Evolutionary conservation across 768 basidiomycete species (phyloP), one percentile per base, ranked within the genome.

Genomic region (Stropharia rugosoannulata): DNA sequence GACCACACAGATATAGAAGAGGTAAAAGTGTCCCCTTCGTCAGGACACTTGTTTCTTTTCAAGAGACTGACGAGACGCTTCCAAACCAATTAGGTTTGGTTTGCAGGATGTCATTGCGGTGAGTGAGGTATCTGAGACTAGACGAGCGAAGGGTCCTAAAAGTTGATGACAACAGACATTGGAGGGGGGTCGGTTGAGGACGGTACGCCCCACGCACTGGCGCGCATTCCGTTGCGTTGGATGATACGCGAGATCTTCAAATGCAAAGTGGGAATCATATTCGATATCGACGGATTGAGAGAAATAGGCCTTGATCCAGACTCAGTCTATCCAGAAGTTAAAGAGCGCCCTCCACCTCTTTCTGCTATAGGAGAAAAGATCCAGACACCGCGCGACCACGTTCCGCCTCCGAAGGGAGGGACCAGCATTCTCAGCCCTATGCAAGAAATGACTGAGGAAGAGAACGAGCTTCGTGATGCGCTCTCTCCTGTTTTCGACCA

Each of bases 231-330:
- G 0, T 71, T 86, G 6, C 75, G 80, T 0, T 86, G 88, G 87
- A 88, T 89, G 86, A 71, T 90, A 57, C 80, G 87, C 39, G 79
- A 90, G 63, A 81, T 79, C 56, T 84, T 88, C 75, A 73, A 71
- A 46, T 64, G 77, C n/a, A 60, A 82, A 2, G 75, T 76, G 3
- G 86, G 86, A 0, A 85, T 88, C 58, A 70, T 85, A 61, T 88
- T 88, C 69, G 67, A 77, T 32, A 62, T 72, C 1, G 73, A 74
- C 19, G 71, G 68, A 18, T 72, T 86, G 37, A 67, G 66, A 6
- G 56, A 64, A 4, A 65, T 80, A 9, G 83, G 77, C 1, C 52
- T 79, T 55, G 72, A 78, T 38, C 66, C 64, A 0, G 48, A 60
- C 60, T 66, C 60, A 54, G 74, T 80, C 44, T 71, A 68, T 59